These are phyloP conservation scores for Mycena sanguinolenta DNA, from an alignment of 768 basidiomycete species.

Conservation along the genomic window DNA sequence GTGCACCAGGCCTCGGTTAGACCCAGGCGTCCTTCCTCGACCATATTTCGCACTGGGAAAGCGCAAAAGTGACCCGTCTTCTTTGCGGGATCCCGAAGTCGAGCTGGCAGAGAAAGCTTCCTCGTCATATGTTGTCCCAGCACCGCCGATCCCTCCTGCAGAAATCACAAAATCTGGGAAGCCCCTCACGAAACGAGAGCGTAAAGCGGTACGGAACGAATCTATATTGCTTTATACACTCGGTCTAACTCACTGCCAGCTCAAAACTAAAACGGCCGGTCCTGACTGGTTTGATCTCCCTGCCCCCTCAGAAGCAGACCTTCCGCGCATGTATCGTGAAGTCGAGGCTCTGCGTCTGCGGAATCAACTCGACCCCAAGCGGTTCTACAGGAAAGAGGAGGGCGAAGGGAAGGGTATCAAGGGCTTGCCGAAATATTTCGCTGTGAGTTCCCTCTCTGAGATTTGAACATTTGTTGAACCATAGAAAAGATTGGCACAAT, in stretches of 20 bases:
- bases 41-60: constrained; percentile 73
- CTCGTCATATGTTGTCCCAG: constrained; percentile 63
- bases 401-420: constrained; percentile 89
- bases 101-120: constrained; percentile 65
- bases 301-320: constrained; percentile 82
- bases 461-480: constrained; percentile 2
- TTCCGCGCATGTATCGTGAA: constrained; percentile 85
- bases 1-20: constrained; percentile 71
- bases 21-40: constrained; percentile 73
- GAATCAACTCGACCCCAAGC: constrained; percentile 92
- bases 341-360: constrained; percentile 89
- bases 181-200: constrained; percentile 78
- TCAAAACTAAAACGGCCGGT: constrained; percentile 80
- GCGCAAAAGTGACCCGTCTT: constrained; percentile 58
- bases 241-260: constrained; percentile 52
- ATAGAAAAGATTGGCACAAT: constrained; percentile 81
- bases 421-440: constrained; percentile 89
- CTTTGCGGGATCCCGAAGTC: constrained; percentile 73
- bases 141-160: constrained; percentile 73
- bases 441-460: constrained; percentile 61
- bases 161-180: constrained; percentile 73
- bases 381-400: constrained; percentile 90
- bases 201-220: constrained; percentile 68
- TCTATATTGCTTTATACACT: constrained; percentile 5
- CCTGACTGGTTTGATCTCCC: constrained; percentile 91